Conservation (phyloP, 2,329 filamentous ascomycete species). For the Microcera coccophila region DNA sequence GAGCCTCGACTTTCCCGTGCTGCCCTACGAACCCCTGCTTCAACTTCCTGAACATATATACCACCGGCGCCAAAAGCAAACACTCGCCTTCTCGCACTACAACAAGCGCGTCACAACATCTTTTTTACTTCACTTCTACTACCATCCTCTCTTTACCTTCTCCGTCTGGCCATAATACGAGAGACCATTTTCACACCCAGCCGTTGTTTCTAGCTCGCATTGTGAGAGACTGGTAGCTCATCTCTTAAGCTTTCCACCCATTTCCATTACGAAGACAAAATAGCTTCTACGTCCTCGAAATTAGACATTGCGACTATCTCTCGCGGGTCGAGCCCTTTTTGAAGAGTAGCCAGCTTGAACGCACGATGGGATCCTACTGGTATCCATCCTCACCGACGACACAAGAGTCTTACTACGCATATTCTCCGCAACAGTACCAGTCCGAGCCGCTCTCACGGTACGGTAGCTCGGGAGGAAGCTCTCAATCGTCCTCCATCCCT, state of each 20-base stretch:
- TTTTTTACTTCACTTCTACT: slow-evolving; percentile 1
- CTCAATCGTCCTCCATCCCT: slow-evolving; percentile 24
- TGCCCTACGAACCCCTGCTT: slow-evolving; percentile 2
- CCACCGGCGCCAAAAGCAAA: neutral
- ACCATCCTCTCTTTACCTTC: neutral
- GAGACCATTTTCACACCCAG: slow-evolving; percentile 7
- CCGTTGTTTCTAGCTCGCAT: too few relatives aligned
- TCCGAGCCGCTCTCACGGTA: slow-evolving; percentile 28
- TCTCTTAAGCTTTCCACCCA: too few relatives aligned
- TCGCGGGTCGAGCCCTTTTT: slow-evolving; percentile 6
- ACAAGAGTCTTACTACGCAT: slow-evolving; percentile 17
- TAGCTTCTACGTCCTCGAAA: too few relatives aligned
- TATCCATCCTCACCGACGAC: slow-evolving; percentile 12
- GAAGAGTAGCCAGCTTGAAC: too few relatives aligned
- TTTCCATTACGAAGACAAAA: too few relatives aligned
- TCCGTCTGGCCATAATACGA: slow-evolving; percentile 9
- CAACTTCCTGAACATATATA: slow-evolving; percentile 2
- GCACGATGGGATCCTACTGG: slow-evolving; percentile 18
- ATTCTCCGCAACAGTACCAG: slow-evolving; percentile 17
- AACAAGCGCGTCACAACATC: slow-evolving; percentile 8
- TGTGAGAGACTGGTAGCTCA: too few relatives aligned
- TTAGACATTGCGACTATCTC: neutral
- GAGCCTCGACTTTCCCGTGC: slow-evolving; percentile 22
- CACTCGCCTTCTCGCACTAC: neutral
- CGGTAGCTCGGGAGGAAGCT: slow-evolving; percentile 30